Evolutionary conservation across 1,284 basidiomycete genomes (phyloP).

Genomic region (Ceratobasidium sp.): DNA sequence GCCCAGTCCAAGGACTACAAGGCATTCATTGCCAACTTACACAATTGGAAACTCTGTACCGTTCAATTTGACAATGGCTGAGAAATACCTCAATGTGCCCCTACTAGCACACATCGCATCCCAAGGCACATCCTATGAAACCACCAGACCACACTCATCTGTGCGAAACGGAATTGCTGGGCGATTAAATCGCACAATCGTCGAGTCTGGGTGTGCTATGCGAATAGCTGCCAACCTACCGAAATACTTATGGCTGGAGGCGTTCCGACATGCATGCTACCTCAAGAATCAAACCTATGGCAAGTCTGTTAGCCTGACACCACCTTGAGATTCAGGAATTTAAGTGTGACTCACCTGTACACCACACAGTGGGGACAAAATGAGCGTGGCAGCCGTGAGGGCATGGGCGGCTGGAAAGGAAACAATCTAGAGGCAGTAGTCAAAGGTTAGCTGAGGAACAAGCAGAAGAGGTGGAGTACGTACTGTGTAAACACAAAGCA

Average conservation of each 20-base stretch:
- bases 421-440: no score
- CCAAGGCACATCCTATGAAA: slow-evolving; percentile 10
- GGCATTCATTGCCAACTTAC: not conserved
- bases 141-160: slow-evolving; percentile 27
- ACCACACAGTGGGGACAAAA: no score
- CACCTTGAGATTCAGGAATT: no score
- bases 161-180: slow-evolving; percentile 41
- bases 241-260: slow-evolving; percentile 29
- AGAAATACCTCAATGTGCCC: slow-evolving; percentile 43
- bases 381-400: no score
- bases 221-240: slow-evolving; percentile 24
- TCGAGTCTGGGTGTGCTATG: slow-evolving; percentile 36
- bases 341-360: no score
- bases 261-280: slow-evolving; percentile 2
- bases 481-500: no score
- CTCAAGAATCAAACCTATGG: not conserved
- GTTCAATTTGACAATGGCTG: slow-evolving; percentile 44
- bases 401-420: no score
- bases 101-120: not conserved
- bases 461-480: no score
- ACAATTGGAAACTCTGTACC: not conserved
- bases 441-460: no score
- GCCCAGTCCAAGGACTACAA: not conserved
- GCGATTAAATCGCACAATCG: slow-evolving; percentile 36
- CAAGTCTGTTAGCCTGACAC: no score